Evolutionary conservation across 2,329 filamentous ascomycete genomes (phyloP).

Genomic region (Trichoderma citrinoviride): DNA sequence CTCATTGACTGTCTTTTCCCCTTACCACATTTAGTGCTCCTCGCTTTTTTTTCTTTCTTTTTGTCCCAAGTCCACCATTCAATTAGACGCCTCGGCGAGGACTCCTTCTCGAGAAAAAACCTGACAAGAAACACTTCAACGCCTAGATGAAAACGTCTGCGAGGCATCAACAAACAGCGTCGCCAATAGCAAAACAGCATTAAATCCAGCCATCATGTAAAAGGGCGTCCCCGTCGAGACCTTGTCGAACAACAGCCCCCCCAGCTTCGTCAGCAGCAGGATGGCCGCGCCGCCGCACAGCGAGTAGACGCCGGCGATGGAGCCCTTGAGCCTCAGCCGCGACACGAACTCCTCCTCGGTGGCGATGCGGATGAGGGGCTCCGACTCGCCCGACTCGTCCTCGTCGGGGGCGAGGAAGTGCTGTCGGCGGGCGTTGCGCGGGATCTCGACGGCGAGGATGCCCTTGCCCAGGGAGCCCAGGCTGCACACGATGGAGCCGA

Average conservation of each 20-base stretch:
- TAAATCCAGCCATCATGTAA: constrained; percentile 91
- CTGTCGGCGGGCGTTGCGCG: constrained; percentile 28
- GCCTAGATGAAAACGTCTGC: constrained; percentile 37
- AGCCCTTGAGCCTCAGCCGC: constrained; percentile 73
- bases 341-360: constrained; percentile 39
- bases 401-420: constrained; percentile 37
- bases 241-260: constrained; percentile 80
- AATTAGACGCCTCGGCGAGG: not conserved
- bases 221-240: constrained; percentile 77
- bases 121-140: not conserved
- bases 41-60: not conserved
- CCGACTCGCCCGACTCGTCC: constrained; percentile 42
- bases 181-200: constrained; percentile 65
- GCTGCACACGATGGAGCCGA: constrained; percentile 93
- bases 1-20: not conserved
- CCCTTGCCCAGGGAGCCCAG: constrained; percentile 83
- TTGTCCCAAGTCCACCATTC: not conserved
- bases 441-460: constrained; percentile 58
- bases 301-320: constrained; percentile 91
- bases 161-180: constrained; percentile 51
- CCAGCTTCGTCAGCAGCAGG: constrained; percentile 83
- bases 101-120: not conserved
- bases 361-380: constrained; percentile 40
- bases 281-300: constrained; percentile 89
- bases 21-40: too few species aligned